Evolutionary conservation across 164 flowering plant genomes (phyloP).

Genomic region (Chimonanthus salicifolius): DNA sequence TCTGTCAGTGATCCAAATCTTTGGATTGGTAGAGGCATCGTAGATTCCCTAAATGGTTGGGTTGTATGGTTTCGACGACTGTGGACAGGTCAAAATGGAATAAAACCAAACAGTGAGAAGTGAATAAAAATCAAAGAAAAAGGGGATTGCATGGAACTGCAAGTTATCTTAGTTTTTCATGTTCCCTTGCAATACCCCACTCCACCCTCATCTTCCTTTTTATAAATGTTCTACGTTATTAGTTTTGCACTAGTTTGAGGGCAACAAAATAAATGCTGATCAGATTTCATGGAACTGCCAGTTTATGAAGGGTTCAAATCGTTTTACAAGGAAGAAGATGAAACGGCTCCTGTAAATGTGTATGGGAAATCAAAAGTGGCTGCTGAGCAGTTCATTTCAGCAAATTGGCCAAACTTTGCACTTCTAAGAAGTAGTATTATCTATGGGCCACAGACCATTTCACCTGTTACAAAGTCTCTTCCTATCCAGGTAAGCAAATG

Average conservation of each 20-base stretch:
- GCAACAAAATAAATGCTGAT: slow-evolving; percentile 7
- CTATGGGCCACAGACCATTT: slow-evolving; percentile 74
- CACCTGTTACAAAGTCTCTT: slow-evolving; percentile 82
- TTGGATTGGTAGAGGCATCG: too few species aligned
- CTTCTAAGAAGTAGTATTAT: slow-evolving; percentile 95
- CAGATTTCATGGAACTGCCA: slow-evolving; percentile 22
- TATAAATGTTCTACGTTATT: not conserved
- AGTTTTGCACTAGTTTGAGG: not conserved
- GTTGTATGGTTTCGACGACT: too few species aligned
- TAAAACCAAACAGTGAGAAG: too few species aligned
- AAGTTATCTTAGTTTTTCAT: not conserved
- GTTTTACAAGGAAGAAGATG: slow-evolving; percentile 92
- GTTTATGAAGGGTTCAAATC: slow-evolving; percentile 93
- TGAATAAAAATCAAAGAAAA: too few species aligned
- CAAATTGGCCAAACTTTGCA: slow-evolving; percentile 64
- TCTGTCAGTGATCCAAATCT: too few species aligned
- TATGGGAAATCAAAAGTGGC: slow-evolving; percentile 89
- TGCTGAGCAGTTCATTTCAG: slow-evolving; percentile 64
- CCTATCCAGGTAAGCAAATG: slow-evolving; percentile 67
- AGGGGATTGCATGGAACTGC: too few species aligned
- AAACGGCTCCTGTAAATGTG: slow-evolving; percentile 71
- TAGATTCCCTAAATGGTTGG: too few species aligned
- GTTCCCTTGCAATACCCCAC: not conserved
- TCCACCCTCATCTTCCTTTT: not conserved
- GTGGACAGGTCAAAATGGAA: too few species aligned